Evolutionary conservation across 2,329 filamentous ascomycete species (phyloP), one percentile per base, ranked within the genome.

Genomic region (Aureobasidium sp.): DNA sequence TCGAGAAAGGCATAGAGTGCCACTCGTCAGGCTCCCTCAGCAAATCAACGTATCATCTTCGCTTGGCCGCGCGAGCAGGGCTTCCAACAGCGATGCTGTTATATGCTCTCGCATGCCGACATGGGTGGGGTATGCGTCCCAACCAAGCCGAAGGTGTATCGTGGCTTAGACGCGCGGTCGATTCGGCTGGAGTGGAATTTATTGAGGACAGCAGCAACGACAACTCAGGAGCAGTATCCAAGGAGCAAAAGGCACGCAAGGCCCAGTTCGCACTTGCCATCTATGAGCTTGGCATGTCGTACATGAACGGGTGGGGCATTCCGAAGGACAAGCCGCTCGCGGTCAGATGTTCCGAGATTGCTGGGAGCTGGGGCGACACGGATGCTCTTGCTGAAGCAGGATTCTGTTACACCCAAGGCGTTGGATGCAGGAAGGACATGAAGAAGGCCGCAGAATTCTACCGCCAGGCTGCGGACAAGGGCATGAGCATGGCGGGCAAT

Each of bases 241-340:
- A 85, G 7, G 70, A 84, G 32, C 90, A 93, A 72, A 94, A 92
- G 74, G 88, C 90, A 6, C 87, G 91, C 65, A 91, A 91, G 70
- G 92, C 92, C 11, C 93, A 97, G 70, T 96, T 97, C 73, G 94
- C 93, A 0, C 81, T 97, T 48, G 94, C 91, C 69, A 92, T 97
- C 59, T 99, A 99, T 69, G 94, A 99, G 76, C 81, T 99, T 29
- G 94, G 94, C 3, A 91, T 97, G 30, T 96, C 91, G 71, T 93
- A 97, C 72, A 91, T 97, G 85, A 97, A 99, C 69, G 94, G 94
- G 5, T 99, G 94, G 94, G 94, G 94, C 16, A 95, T 96, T 42
- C 86, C 93, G 67, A 91, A 96, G 74, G 94, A 99, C 72, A 96
- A 94, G 73, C 77, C 83, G 5, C 81, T 97, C 63, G 94, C 91